Percentiles rank a stretch among this genome's conserved stretches.
Conservation (phyloP, 148 eudicot genomes). For the Euryodendron excelsum region DNA sequence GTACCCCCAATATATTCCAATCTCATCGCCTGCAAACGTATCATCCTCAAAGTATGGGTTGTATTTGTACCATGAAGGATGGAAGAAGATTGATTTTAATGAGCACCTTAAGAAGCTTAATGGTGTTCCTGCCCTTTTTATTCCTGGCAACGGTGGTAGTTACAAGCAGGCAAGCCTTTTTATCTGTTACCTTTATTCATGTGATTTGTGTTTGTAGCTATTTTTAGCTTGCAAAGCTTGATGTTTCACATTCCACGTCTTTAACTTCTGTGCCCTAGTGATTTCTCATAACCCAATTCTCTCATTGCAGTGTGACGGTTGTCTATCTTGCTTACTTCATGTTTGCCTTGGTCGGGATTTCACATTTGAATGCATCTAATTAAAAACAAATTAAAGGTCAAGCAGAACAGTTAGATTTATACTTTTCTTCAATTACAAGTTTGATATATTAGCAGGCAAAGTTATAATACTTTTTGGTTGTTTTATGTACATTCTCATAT, state of each 20-base stretch:
- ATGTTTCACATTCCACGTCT: neutral
- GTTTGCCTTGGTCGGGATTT: no score
- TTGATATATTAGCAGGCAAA: no score
- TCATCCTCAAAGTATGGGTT: conserved; percentile 72
- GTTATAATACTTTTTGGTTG: no score
- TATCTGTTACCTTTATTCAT: neutral
- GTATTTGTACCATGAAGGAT: conserved; percentile 93
- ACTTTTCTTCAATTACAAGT: no score
- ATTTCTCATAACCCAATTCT: no score
- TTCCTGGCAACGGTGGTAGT: conserved; percentile 96
- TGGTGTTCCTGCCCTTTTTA: conserved; percentile 79
- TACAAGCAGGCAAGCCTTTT: conserved; percentile 72
- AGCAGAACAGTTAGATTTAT: no score
- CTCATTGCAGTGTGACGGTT: no score
- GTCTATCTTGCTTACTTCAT: no score
- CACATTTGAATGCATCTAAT: no score
- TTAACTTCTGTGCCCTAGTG: no score
- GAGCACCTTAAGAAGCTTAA: conserved; percentile 72
- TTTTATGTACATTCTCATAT: no score
- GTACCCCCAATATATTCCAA: conserved; percentile 95
- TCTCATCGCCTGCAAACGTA: conserved; percentile 53
- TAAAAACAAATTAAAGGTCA: no score
- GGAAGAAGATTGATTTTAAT: conserved; percentile 80
- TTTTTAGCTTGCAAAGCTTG: neutral
- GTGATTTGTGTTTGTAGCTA: conserved; percentile 4